phyloP scores from a whole-genome alignment of 306 rosid species.

The Gastrolobium villosum region DNA sequence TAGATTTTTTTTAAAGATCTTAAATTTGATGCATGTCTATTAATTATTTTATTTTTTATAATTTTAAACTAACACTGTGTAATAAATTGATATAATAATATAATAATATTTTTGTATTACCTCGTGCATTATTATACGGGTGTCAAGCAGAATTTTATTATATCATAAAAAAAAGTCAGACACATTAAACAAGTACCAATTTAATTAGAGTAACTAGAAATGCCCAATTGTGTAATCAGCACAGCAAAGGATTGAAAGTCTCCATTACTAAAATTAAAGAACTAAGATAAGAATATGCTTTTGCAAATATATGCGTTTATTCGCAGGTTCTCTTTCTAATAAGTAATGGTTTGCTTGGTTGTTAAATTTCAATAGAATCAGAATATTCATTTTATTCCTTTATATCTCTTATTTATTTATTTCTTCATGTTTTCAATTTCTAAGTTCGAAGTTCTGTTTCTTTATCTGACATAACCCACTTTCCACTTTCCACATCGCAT shows the following conservation, averaged over 20 bases:
- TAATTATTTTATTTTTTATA: no score
- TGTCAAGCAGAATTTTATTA: no score
- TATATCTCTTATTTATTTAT: neutral
- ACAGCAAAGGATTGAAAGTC: neutral
- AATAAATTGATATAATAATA: no score
- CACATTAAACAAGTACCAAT: no score
- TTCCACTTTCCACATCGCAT: constrained; percentile 49
- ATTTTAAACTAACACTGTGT: no score
- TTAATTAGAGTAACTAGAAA: no score
- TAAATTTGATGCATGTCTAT: no score
- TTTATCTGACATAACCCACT: constrained; percentile 29
- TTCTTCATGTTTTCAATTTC: constrained; percentile 19
- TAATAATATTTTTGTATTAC: no score
- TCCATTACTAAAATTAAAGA: neutral
- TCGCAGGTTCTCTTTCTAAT: neutral
- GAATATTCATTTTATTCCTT: constrained; percentile 23
- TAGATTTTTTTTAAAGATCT: no score
- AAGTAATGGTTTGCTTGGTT: neutral
- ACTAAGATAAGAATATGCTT: constrained; percentile 7
- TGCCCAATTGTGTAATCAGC: no score
- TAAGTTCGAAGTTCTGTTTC: neutral
- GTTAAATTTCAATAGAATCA: neutral
- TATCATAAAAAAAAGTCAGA: no score
- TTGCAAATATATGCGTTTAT: neutral
- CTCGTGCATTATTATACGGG: no score